phyloP scores from a whole-genome alignment of 83 land plant species.

The Diphasiastrum complanatum region DNA sequence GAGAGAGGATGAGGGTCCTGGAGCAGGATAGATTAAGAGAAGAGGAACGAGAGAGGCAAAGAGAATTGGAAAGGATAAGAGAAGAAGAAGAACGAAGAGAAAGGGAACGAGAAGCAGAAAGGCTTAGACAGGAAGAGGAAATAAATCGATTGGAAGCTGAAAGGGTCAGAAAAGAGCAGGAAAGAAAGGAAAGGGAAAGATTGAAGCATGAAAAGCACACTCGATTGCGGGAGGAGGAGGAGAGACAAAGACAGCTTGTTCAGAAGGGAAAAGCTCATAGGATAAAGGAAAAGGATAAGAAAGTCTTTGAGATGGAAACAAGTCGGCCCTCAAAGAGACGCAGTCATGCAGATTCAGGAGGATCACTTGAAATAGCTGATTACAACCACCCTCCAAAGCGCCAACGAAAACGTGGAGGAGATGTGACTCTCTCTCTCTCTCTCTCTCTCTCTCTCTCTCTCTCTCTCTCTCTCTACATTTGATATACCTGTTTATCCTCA shows the following conservation, averaged over 20 bases:
- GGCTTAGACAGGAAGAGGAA: constrained; percentile 35
- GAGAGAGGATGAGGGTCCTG: not conserved
- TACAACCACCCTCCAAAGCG: constrained; percentile 45
- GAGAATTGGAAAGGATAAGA: constrained; percentile 4
- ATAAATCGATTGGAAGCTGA: too few relatives aligned
- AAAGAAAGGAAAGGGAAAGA: constrained; percentile 22
- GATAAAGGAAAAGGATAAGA: constrained; percentile 3
- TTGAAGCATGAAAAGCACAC: constrained; percentile 15
- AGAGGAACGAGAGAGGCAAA: constrained; percentile 4
- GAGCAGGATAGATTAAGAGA: constrained; percentile 16
- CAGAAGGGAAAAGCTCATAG: not conserved
- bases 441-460: too few relatives aligned
- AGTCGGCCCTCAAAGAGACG: constrained; percentile 17
- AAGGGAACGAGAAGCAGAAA: constrained; percentile 26
- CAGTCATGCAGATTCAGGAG: constrained; percentile 21
- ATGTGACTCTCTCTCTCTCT: constrained; percentile 33
- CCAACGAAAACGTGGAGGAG: constrained; percentile 57
- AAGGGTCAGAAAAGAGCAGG: constrained; percentile 3
- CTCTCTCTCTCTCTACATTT: too few relatives aligned
- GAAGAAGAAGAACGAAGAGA: constrained; percentile 25
- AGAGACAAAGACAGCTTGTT: constrained; percentile 35
- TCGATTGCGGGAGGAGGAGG: constrained; percentile 21
- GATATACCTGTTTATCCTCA: too few relatives aligned
- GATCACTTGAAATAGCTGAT: constrained; percentile 30
- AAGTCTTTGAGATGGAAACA: constrained; percentile 13